These are phyloP conservation scores for Nannizziopsis barbatae DNA, from an alignment of 2,329 filamentous ascomycete genomes.

Conservation along the genomic window DNA sequence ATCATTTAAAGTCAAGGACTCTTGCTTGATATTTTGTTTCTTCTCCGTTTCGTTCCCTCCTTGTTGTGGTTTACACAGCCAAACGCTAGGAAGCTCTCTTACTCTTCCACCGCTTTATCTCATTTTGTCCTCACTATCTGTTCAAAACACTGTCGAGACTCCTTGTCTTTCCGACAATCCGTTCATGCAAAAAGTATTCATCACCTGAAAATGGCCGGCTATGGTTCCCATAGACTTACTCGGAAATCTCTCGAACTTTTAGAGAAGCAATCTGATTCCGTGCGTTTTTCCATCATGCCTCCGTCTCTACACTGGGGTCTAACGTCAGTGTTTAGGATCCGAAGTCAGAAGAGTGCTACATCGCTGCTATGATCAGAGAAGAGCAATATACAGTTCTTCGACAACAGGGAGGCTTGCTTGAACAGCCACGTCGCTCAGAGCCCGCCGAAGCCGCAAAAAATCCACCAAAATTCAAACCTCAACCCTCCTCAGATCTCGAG, in stretches of 20 bases:
- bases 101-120: too few species aligned
- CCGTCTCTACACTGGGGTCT: background rate
- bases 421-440: background rate
- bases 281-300: background rate
- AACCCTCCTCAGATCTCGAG: background rate
- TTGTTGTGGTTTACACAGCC: too few species aligned
- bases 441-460: too few species aligned
- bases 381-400: slow-evolving; percentile 1
- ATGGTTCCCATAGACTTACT: background rate
- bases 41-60: too few species aligned
- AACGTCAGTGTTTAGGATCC: background rate
- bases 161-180: background rate
- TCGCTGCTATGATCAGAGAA: background rate
- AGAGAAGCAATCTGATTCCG: background rate
- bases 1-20: too few species aligned
- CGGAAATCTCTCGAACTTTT: background rate
- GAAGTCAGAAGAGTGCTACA: background rate
- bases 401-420: slow-evolving; percentile 3
- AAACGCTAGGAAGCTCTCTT: too few species aligned
- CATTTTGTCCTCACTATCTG: too few species aligned
- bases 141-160: too few species aligned
- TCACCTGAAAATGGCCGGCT: background rate
- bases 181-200: background rate
- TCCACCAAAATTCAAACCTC: background rate
- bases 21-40: too few species aligned